Evolutionary conservation across 331 rosid genomes (phyloP), one percentile per base, ranked within the genome.

Genomic region (Acacia pycnantha): DNA sequence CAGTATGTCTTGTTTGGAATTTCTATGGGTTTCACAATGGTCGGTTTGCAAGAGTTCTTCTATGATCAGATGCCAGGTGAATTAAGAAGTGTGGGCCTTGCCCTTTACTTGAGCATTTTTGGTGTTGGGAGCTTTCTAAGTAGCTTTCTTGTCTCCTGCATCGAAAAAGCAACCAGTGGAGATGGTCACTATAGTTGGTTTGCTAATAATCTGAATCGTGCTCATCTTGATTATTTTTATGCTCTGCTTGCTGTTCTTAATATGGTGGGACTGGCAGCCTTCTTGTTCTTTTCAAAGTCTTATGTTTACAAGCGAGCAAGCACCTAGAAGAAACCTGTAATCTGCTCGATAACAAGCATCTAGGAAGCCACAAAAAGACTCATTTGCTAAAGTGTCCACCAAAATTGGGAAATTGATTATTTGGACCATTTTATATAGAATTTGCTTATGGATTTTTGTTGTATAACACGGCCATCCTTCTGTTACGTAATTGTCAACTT

Each of bases 51-150:
- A 13, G 88, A 85, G 11, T 85, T 85, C 76, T 85, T 85, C 73
- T 82, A 85, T 62, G 86, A 85, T 70, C 88, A 85, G 21, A 83
- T 85, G n/a, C 88, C 88, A 24, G 46, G 75, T 61, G 83, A 85
- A 75, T 68, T 82, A 26, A 69, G 88, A 79, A 85, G 88, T 77
- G 68, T 85, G 82, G 88, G 86, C 27, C 84, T 85, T 69, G 88
- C 88, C 22, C 84, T 85, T 16, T 82, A 85, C 64, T 44, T 82
- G 33, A 82, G 83, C 22, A 85, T 85, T 70, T 47, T 85, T 61
- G 88, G 88, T 58, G 78, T 85, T 0, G 88, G 88, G 22, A 81
- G 54, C 66, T 82, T 85, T 67, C 24, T 85, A 24, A 85, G 88
- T 15, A 68, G 88, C 26, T 79, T 85, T 62, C 79, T 85, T 1